phyloP scores from a whole-genome alignment of 257 asterid species.

The Linaria vulgaris region DNA sequence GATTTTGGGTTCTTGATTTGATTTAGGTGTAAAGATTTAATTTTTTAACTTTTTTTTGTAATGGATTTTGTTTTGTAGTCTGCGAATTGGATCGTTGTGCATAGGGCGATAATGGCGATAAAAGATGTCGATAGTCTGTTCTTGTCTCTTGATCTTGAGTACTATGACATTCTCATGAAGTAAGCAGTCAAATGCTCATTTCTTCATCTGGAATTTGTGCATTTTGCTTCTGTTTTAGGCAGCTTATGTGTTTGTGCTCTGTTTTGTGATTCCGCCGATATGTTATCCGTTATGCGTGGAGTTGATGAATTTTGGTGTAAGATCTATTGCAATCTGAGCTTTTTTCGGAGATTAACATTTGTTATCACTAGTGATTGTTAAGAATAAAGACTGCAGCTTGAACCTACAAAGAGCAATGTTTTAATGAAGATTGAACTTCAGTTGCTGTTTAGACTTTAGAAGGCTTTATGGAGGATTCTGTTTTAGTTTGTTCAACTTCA shows the following conservation, averaged over 20 bases:
- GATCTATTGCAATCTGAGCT: not conserved
- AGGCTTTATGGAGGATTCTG: not conserved
- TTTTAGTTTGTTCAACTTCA: not conserved
- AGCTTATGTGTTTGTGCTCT: not conserved
- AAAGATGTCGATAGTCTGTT: conserved; percentile 92
- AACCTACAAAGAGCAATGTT: not conserved
- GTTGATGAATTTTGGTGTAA: not conserved
- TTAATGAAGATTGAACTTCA: not conserved
- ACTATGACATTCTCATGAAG: conserved; percentile 97
- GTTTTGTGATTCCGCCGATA: not conserved
- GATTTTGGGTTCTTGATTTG: not conserved
- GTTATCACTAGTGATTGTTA: not conserved
- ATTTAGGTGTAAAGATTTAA: conserved; percentile 18
- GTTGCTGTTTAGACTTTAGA: not conserved
- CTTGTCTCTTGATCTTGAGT: conserved; percentile 85
- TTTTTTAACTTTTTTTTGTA: not conserved
- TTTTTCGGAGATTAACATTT: not conserved
- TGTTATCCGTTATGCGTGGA: not conserved
- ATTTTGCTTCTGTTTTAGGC: not conserved
- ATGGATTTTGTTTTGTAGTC: conserved; percentile 46
- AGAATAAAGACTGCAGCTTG: conserved; percentile 5
- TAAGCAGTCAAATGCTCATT: conserved; percentile 34
- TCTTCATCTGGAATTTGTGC: conserved; percentile 23
- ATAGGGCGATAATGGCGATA: conserved; percentile 96
- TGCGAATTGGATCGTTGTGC: conserved; percentile 97